phyloP scores from a whole-genome alignment of 108 stramenopile genomes.

The Stephanodiscus triporus region DNA sequence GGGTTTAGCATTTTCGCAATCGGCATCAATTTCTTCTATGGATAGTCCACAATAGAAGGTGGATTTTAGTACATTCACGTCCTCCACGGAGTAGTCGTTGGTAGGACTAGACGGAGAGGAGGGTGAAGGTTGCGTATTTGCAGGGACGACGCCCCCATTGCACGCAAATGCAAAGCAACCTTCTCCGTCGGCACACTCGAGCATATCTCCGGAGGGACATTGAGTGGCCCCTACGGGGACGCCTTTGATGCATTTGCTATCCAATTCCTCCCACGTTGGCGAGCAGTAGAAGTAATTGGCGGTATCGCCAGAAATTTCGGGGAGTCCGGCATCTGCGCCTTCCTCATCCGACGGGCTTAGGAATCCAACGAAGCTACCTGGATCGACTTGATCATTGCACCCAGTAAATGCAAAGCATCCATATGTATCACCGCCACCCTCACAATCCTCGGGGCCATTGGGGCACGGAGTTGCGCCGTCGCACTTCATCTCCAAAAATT shows the following conservation, averaged over 20 bases:
- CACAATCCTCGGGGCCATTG: slow-evolving; percentile 47
- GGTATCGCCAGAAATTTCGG: background rate
- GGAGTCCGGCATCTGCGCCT: background rate
- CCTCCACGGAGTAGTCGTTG: slow-evolving; percentile 31
- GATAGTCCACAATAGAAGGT: slow-evolving; percentile 46
- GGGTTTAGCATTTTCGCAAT: slow-evolving; percentile 44
- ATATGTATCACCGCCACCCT: slow-evolving; percentile 11
- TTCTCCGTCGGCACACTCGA: slow-evolving; percentile 42
- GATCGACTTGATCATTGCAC: slow-evolving; percentile 41
- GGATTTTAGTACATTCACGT: slow-evolving; percentile 28
- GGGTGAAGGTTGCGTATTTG: slow-evolving; percentile 15
- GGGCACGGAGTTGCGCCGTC: slow-evolving; percentile 51
- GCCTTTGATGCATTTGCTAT: slow-evolving; percentile 40
- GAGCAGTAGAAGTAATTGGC: slow-evolving; percentile 33
- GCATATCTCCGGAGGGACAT: slow-evolving; percentile 47
- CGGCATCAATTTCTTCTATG: slow-evolving; percentile 22
- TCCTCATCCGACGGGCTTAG: slow-evolving; percentile 23
- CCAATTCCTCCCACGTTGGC: slow-evolving; percentile 37
- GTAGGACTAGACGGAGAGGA: slow-evolving; percentile 1
- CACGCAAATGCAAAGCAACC: slow-evolving; percentile 50
- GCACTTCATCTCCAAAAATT: slow-evolving; percentile 51
- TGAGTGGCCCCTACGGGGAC: slow-evolving; percentile 37
- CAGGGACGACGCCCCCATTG: slow-evolving; percentile 14
- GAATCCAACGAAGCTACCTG: slow-evolving; percentile 51
- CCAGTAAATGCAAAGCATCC: slow-evolving; percentile 55